These are phyloP conservation scores for Wallacemonas sp. DNA, from an alignment of 208 protist species.

Conservation along the genomic window DNA sequence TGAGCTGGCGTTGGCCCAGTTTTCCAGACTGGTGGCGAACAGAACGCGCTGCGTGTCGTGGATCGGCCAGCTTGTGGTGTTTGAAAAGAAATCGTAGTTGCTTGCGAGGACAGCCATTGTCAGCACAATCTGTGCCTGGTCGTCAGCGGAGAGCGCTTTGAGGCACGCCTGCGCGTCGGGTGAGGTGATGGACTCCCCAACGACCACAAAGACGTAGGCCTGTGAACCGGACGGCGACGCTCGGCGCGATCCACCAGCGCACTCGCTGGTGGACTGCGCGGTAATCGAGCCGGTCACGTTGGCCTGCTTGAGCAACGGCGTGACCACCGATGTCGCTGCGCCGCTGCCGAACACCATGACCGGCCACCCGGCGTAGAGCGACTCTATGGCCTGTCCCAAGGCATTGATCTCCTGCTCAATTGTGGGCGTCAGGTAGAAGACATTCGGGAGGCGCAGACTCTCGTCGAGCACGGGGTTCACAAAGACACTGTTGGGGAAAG, in stretches of 20 bases:
- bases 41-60: background rate
- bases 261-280: background rate
- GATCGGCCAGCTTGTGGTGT: background rate
- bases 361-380: background rate
- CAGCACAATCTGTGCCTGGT: background rate
- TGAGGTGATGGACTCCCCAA: background rate
- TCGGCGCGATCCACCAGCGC: too few species aligned
- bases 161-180: background rate
- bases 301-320: background rate
- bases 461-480: conserved; percentile 3
- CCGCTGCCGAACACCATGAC: background rate
- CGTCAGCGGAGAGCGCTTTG: background rate
- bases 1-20: background rate
- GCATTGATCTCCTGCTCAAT: conserved; percentile 1
- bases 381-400: background rate
- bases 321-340: too few species aligned
- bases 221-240: background rate
- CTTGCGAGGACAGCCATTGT: background rate
- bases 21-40: background rate
- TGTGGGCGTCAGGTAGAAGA: background rate
- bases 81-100: background rate
- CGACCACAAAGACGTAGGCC: background rate
- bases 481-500: background rate
- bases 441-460: background rate
- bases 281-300: too few species aligned